A percentile compares a stretch with the other conserved stretches of the same genome.
Conservation (phyloP, 768 basidiomycete genomes). For the Tricholoma saponaceum region DNA sequence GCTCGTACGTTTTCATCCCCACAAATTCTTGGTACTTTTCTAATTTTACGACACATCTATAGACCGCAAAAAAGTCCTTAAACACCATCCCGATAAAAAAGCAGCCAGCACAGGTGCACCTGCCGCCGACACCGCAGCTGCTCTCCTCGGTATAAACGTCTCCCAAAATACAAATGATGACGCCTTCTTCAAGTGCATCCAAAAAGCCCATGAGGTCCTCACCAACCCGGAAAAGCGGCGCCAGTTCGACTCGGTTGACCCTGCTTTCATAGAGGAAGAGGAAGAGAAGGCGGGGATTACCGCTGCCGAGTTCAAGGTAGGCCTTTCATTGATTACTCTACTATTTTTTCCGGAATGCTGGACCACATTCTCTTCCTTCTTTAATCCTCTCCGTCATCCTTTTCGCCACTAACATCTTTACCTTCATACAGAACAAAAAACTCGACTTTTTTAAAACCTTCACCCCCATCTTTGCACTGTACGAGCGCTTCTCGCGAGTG, state of each 20-base stretch:
- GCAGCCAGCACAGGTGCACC: constrained; percentile 31
- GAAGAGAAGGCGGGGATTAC: constrained; percentile 65
- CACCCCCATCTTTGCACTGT: constrained; percentile 81
- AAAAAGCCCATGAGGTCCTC: constrained; percentile 96
- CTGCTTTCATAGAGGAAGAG: constrained; percentile 65
- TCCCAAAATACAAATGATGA: constrained; percentile 91
- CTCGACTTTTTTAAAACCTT: constrained; percentile 71
- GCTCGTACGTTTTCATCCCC: constrained; percentile 66
- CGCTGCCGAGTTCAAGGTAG: constrained; percentile 54
- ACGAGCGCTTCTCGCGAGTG: constrained; percentile 86
- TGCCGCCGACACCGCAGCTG: constrained; percentile 14
- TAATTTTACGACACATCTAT: constrained; percentile 1
- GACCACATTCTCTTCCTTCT: not conserved
- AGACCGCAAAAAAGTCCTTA: constrained; percentile 99
- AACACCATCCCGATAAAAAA: constrained; percentile 98
- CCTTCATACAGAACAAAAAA: constrained; percentile 35
- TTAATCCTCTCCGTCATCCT: not conserved
- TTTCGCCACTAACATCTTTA: not conserved
- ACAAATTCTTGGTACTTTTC: not conserved
- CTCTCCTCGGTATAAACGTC: constrained; percentile 45
- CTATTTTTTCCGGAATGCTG: not conserved
- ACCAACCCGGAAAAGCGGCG: constrained; percentile 82
- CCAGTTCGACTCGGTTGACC: constrained; percentile 97
- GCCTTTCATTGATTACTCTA: not conserved
- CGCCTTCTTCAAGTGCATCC: constrained; percentile 99